Evolutionary conservation across 2,329 filamentous ascomycete genomes (phyloP).

Genomic region (Chaetomiaceae sp.): DNA sequence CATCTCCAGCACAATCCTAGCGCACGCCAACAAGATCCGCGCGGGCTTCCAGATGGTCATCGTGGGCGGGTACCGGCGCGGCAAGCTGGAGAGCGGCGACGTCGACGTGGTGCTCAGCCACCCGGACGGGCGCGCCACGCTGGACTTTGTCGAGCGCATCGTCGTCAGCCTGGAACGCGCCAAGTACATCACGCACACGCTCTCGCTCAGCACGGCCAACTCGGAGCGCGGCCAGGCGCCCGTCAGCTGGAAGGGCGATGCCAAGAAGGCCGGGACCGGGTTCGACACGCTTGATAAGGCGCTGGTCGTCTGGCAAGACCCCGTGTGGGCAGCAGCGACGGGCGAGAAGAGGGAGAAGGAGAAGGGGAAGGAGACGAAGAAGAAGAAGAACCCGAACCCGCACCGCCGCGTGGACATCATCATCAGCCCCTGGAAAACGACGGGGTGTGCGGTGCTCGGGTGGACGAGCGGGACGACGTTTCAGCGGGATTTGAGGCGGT

Average conservation of each 20-base stretch:
- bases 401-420: constrained; percentile 92
- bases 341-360: constrained; percentile 51
- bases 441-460: constrained; percentile 80
- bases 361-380: too few species aligned
- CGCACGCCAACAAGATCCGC: constrained; percentile 62
- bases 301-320: constrained; percentile 85
- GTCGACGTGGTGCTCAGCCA: constrained; percentile 85
- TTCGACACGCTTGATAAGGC: constrained; percentile 92
- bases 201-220: constrained; percentile 65
- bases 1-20: constrained; percentile 61
- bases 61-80: constrained; percentile 77
- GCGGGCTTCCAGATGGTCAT: constrained; percentile 55
- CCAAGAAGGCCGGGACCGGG: constrained; percentile 47
- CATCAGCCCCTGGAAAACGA: constrained; percentile 79
- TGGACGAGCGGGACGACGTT: constrained; percentile 91
- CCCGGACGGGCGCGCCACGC: constrained; percentile 63
- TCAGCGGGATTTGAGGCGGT: constrained; percentile 76
- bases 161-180: constrained; percentile 65
- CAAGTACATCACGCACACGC: constrained; percentile 74
- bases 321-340: constrained; percentile 41
- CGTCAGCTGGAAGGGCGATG: constrained; percentile 48
- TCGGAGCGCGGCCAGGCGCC: constrained; percentile 67
- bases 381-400: constrained; percentile 61
- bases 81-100: constrained; percentile 69
- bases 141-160: constrained; percentile 66